Base-by-base conservation (phyloP, 805 yeast genomes). In the Candida qinlingensis region DNA sequence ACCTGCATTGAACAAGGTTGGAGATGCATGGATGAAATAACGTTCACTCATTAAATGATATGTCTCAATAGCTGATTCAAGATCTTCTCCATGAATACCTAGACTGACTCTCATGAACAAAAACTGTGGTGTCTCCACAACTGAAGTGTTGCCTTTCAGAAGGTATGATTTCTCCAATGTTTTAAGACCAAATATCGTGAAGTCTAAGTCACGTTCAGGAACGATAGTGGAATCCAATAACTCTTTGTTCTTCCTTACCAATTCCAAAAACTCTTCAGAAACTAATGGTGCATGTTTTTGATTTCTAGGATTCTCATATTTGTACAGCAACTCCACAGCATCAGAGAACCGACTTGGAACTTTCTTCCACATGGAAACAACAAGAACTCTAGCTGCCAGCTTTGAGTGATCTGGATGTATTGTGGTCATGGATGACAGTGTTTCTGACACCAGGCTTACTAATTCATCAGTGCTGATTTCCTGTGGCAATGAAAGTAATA, bases 361-460 rank as follows among this genome's bases (percentile, higher is more conserved):
- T 71, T 88, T 96, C 71, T 91, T 92, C 74, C 91, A 97, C 64
- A 94, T 76, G 67, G 88, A 88, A 37, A 96, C 85, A 48, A 91
- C 85, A n/a, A 97, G 96, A 47, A 94, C 83, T 71, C 99, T 84
- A 30, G 98, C 97, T 44, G 97, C 98, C 59, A 91, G 75, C 33
- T 82, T 81, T 28, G 97, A 96, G 61, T 94, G 90, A 70, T 94
- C 98, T 9, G 98, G 98, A 69, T 94, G 99, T 54, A 87, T 80
- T 9, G 98, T 92, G 52, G 98, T 89, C 97, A 94, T 87, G 65
- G 85, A 86, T 37, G 98, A 98, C 49, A 96, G 94, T 33, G 97
- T 92, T 72, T 94, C 99, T 37, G 98, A 97, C 45, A 97, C 89
- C 45, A 83, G 67, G 58, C 80, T 79, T 57, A 83, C 89, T 54